Evolutionary conservation across 495 filamentous ascomycete genomes (phyloP), one percentile per base, ranked within the genome.

Genomic region (Hypoxylon perforatum): DNA sequence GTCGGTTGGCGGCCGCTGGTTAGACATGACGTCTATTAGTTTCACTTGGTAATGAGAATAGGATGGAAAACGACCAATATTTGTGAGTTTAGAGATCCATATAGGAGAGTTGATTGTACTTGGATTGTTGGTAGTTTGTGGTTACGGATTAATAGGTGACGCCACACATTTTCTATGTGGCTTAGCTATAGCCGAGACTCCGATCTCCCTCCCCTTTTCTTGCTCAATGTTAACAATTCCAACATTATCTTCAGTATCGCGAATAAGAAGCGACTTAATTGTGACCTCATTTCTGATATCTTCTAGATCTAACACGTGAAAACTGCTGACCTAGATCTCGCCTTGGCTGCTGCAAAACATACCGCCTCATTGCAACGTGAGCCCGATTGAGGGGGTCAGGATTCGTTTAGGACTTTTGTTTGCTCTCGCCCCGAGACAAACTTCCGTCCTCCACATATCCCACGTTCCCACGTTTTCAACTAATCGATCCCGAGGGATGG

Each of bases 291-390:
- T 28, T 3, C 7, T 28, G 25, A 28, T 3, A 7, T 28, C 25
- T 3, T 28, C 25, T n/a, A 28, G 25, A 28, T 28, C 25, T 3
- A 28, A 36, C 63, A 55, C 55, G 57, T 61, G 49, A 57, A 57
- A 56, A 51, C 57, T 36, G 36, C 28, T 45, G n/a, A n/a, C n/a
- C n/a, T 47, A 39, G 39, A 56, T 56, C 50, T 50, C 25, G 33
- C 45, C 38, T 55, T 28, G 56, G 51, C 63, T 67, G 63, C 57
- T 67, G 63, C 57, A 61, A 49, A 44, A 52, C 57, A 61, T 57
- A 61, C 57, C 57, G 57, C 25, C 61, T 52, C 39, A 38, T 61
- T 47, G 49, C 18, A 28, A 28, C 25, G 3, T 7, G 42, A 65
- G 63, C 63, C 63, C 50, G 7, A 28, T 28, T 21, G 19, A 39